Conservation (phyloP, 192 early-diverging fungal species). For the Umbelopsis sp. region DNA sequence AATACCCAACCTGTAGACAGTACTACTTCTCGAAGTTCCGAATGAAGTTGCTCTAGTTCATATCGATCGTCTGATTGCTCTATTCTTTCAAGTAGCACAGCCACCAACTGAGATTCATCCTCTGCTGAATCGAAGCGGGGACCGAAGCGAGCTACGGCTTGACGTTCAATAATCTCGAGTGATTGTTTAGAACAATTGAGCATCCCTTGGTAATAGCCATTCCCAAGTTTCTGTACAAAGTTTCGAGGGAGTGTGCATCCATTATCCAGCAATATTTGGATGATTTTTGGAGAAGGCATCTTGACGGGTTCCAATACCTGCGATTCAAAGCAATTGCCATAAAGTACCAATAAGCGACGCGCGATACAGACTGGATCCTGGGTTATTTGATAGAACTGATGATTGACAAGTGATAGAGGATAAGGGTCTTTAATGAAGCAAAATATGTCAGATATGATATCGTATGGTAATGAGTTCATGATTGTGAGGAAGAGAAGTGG, state of each 20-base stretch:
- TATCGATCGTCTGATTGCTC: neutral
- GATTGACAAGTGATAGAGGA: neutral
- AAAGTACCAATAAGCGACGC: neutral
- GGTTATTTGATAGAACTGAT: conserved; percentile 1
- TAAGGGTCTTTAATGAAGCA: neutral
- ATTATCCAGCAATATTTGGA: neutral
- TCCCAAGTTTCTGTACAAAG: conserved; percentile 6
- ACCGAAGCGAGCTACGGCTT: neutral
- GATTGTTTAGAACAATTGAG: neutral
- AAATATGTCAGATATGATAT: neutral
- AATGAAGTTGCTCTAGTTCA: neutral
- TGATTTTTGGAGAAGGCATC: conserved; percentile 2
- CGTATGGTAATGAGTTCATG: conserved; percentile 5
- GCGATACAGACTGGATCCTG: conserved; percentile 16
- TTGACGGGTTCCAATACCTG: conserved; percentile 1
- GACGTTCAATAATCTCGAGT: conserved; percentile 1
- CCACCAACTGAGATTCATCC: conserved; percentile 1
- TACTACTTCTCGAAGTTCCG: neutral
- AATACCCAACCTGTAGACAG: neutral
- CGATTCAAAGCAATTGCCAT: conserved; percentile 7
- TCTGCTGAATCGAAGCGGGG: conserved; percentile 14
- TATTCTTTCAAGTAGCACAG: neutral
- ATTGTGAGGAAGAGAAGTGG: neutral
- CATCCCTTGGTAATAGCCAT: conserved; percentile 7
- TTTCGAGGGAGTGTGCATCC: neutral